Base-by-base conservation (phyloP, 1,284 basidiomycete species). In the Cerrena zonata region DNA sequence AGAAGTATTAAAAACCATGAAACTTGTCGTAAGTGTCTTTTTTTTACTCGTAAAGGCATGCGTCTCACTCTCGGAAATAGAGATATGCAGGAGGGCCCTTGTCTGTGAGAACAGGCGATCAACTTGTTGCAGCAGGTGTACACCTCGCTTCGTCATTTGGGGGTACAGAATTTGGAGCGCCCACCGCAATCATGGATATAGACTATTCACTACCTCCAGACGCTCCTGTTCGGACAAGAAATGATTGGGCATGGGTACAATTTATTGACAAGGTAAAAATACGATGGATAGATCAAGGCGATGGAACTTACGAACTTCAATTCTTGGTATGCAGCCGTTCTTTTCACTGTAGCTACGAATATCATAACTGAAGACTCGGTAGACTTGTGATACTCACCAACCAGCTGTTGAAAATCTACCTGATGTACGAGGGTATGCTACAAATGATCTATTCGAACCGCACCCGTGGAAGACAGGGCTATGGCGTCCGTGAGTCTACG, bases 261-360 rank as follows among this genome's bases (percentile, higher is more conserved):
- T 57, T 70, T 38, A 3, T 45, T 3, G 53, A 63, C 1, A 37
- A 47, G 3, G 18, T 56, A 15, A 57, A 58, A 1, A 11, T 60
- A 0, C 56, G 64, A 18, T 71, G 68, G 65, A 49, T 13, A 13
- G 53, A 63, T 2, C 59, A 65, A 23, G 68, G 58, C 0, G 60
- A 68, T 21, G 63, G 53, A 5, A 55, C 61, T 1, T 70, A 58
- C 37, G 69, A 71, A 30, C 50, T 61, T 3, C 61, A 67, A 26
- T 27, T 70, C 2, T 49, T 69, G 59, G 68, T 71, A 48, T 10
- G 61, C 25, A 5, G 10, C 12, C 2, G n/a, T 25, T 11, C 27
- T 13, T 5, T 47, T 43, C 37, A n/a, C 49, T 40, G 24, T 18
- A 15, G 13, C 10, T 19, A 25, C n/a, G 15, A 21, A 13, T 23